Base-by-base conservation (phyloP, 2,329 filamentous ascomycete species). In the Neopestalotiopsis sp. region DNA sequence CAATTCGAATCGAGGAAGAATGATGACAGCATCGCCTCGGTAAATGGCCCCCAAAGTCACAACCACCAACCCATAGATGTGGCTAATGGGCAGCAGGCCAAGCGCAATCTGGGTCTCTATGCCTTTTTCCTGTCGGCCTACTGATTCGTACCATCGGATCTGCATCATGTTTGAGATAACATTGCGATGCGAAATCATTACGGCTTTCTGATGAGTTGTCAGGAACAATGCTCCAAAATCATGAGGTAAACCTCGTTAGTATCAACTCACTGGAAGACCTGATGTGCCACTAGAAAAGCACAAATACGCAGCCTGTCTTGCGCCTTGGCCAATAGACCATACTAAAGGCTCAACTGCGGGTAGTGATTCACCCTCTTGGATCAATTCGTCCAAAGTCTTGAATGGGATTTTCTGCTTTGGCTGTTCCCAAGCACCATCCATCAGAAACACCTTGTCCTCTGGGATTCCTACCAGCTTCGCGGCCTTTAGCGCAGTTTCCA, bases 281-380 rank as follows among this genome's bases (percentile, higher is more conserved):
- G 91, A 92, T 1, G 92, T 94, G 10, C 92, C 92, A 74, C 89
- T 92, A 0, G 90, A 92, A 76, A 92, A 94, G 80, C 91, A 93
- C 67, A 94, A 82, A 74, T 92, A 94, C 0, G 92, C 90, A 7
- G 88, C 89, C 72, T 89, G 88, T 68, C 86, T 87, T 62, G 86
- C 85, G 4, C 89, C 90, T 70, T 91, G 86, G 0, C 90, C 90
- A 58, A 82, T 83, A 3, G 80, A 74, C 89, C 89, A 91, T 40
- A 81, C 81, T 68, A 90, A 76, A 4, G 82, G 77, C 57, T 88
- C 84, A 20, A 90, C 74, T 57, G 81, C 76, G 4, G 85, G 82
- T 17, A 89, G 77, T 28, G 82, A 80, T 30, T 77, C 76, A 24
- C 91, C 92, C 65, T 88, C 84, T 0, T 83, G 80, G 66, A 93